Base-by-base conservation (phyloP, 768 basidiomycete species). In the Boletus pseudo-olivaceus region DNA sequence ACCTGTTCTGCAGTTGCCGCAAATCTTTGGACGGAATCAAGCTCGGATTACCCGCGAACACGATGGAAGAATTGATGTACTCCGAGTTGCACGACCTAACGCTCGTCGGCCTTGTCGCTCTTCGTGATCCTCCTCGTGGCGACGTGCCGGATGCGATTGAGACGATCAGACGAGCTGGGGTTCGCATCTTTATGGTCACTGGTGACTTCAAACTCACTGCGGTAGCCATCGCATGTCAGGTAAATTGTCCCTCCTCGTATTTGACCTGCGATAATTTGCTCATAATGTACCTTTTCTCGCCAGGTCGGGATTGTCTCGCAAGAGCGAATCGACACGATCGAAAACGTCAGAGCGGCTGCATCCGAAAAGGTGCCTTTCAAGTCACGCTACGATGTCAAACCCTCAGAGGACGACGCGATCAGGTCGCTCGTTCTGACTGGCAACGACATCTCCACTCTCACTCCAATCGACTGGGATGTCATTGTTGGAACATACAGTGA, bases 101-200 rank as follows among this genome's bases (percentile, higher is more conserved):
- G 4, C 73, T 83, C 53, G 67, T 81, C 8, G 80, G 80, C 12
- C 73, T 84, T 1, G 73, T 78, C 17, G 82, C 76, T n/a, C 74
- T 84, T 55, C 75, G 76, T 58, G 83, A 84, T 57, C 82, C 82
- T 14, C 82, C 82, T n/a, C 76, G 82, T 17, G 74, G 74, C 5
- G 78, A 82, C 39, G 76, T 76, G 6, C 68, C 73, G 1, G 68
- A 65, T 6, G 78, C 82, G 12, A 78, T 84, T 2, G 59, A 68
- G 17, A 72, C 75, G 44, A 80, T 78, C 62, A 67, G 76, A 42
- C 60, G 73, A 39, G 82, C 82, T 19, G 81, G 82, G 14, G 75
- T 81, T 51, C 75, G 76, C 15, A 75, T 82, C 32, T 77, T 79
- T 59, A 82, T 83, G 81, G 73, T 83, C 15, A 83, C 82, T 1